These are phyloP conservation scores for Logfia minima DNA, from an alignment of 129 eudicot genomes.

Conservation along the genomic window DNA sequence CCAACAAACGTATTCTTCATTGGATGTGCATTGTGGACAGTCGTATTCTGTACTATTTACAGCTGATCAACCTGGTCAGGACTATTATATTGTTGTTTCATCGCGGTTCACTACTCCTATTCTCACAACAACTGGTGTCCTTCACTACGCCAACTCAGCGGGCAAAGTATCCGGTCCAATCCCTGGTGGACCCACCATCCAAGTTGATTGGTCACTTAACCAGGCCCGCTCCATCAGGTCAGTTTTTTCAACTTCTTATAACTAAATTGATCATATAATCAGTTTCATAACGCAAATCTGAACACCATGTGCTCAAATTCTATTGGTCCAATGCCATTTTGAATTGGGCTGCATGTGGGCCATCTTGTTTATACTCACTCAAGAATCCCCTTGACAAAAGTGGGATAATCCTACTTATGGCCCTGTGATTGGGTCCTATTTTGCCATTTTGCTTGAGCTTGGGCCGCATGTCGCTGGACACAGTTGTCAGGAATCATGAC, in stretches of 20 bases:
- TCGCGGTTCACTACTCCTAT: slow-evolving; percentile 67
- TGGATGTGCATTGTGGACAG: slow-evolving; percentile 89
- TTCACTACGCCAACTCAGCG: slow-evolving; percentile 66
- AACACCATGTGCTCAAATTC: neutral
- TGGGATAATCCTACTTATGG: neutral
- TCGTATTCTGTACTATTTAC: slow-evolving; percentile 80
- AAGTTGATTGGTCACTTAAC: slow-evolving; percentile 89
- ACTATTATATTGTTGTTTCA: slow-evolving; percentile 75
- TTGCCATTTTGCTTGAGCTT: neutral
- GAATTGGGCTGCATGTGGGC: neutral
- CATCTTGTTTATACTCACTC: neutral
- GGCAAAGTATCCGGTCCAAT: slow-evolving; percentile 65
- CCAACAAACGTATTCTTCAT: slow-evolving; percentile 74
- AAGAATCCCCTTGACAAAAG: neutral
- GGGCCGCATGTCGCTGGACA: neutral
- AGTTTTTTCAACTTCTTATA: neutral
- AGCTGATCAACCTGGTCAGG: slow-evolving; percentile 75
- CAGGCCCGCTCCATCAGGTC: slow-evolving; percentile 91
- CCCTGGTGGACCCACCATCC: slow-evolving; percentile 91
- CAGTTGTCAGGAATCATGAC: neutral
- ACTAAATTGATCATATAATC: neutral
- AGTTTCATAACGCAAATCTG: neutral
- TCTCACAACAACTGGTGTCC: slow-evolving; percentile 76
- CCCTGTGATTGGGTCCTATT: neutral
- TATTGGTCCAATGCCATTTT: neutral